Conservation (phyloP, 108 stramenopile genomes). For the Skeletonema costatum region DNA sequence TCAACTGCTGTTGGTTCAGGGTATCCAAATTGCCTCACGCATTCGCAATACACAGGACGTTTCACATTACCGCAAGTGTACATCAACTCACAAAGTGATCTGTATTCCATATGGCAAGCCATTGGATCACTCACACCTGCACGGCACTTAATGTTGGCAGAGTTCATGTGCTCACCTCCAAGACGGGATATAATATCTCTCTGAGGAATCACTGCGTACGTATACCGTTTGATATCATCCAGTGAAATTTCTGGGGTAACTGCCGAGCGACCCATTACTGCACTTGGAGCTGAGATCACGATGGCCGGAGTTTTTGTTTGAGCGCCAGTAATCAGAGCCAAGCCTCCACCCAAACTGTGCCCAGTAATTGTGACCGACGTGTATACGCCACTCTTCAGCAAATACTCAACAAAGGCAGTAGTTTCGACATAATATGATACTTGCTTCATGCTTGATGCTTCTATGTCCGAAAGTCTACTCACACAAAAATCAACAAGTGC, state of each 20-base stretch:
- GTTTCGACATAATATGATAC: slow-evolving; percentile 30
- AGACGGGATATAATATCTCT: slow-evolving; percentile 32
- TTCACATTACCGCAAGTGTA: slow-evolving; percentile 23
- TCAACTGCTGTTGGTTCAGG: slow-evolving; percentile 11
- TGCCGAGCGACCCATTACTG: slow-evolving; percentile 27
- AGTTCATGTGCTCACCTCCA: slow-evolving; percentile 12
- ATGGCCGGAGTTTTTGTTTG: slow-evolving; percentile 28
- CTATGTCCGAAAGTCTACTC: not conserved
- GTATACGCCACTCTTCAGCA: slow-evolving; percentile 2
- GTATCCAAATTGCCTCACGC: slow-evolving; percentile 6
- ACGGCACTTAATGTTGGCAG: slow-evolving; percentile 16
- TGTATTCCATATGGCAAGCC: slow-evolving; percentile 1
- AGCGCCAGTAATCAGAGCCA: slow-evolving; percentile 47
- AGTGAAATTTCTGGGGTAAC: slow-evolving; percentile 22
- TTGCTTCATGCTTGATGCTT: slow-evolving; percentile 11
- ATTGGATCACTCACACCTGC: slow-evolving; percentile 2
- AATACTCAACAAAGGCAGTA: slow-evolving; percentile 26
- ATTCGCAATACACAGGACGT: slow-evolving; percentile 25
- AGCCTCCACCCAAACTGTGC: slow-evolving; percentile 40
- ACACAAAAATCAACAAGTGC: slow-evolving; percentile 2
- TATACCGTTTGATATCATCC: slow-evolving; percentile 17
- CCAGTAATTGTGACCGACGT: slow-evolving; percentile 25
- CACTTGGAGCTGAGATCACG: slow-evolving; percentile 40
- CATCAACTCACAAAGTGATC: slow-evolving; percentile 28
- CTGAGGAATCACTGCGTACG: slow-evolving; percentile 33